Percentiles rank a stretch among this genome's conserved stretches.
Evolutionary conservation across 129 eudicot genomes (phyloP).

Genomic region (Helianthus annuus): HanXRQr2.0-SUNRISE NC_035446.2:129292843-129293342

Average conservation of each 20-base stretch:
- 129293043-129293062: conserved; percentile 72
- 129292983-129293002: conserved; percentile 69
- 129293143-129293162: conserved; percentile 72
- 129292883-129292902: conserved; percentile 62
- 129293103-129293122: neutral
- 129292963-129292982: conserved; percentile 79
- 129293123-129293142: neutral
- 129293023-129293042: conserved; percentile 71
- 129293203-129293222: conserved; percentile 81
- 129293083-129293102: neutral
- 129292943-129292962: conserved; percentile 78
- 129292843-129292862: conserved; percentile 68
- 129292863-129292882: conserved; percentile 69
- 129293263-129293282: conserved; percentile 71
- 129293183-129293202: conserved; percentile 85
- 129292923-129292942: conserved; percentile 80
- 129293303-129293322: conserved; percentile 75
- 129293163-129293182: conserved; percentile 71
- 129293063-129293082: conserved; percentile 64
- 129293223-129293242: conserved; percentile 95
- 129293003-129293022: conserved; percentile 78
- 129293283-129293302: conserved; percentile 85
- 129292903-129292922: conserved; percentile 63
- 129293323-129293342: conserved; percentile 78
- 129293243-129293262: conserved; percentile 82